A percentile compares a stretch with the other conserved stretches of the same genome.
Conservation (phyloP, 345 rosid genomes). For the Hirschfeldia incana region DNA sequence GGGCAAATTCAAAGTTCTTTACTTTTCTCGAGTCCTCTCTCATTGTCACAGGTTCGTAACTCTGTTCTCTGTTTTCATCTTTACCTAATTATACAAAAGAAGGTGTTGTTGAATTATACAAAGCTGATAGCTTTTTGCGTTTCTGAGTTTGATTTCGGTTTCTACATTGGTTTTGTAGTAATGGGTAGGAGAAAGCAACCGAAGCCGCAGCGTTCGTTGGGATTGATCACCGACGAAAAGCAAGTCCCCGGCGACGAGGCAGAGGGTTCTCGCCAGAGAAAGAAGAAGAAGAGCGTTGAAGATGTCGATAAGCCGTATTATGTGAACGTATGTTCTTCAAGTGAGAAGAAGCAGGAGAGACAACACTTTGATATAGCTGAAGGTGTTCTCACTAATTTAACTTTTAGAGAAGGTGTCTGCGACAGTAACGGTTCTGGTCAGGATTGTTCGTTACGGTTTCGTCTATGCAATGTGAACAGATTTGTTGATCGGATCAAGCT, state of each 20-base stretch:
- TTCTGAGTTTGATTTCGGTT: slow-evolving; percentile 6
- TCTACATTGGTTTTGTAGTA: slow-evolving; percentile 37
- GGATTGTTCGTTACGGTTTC: slow-evolving; percentile 63
- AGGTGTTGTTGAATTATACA: neutral
- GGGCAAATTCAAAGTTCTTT: slow-evolving; percentile 2
- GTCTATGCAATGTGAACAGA: slow-evolving; percentile 50
- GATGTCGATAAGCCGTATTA: slow-evolving; percentile 52
- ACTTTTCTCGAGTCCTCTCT: neutral
- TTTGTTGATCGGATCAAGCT: slow-evolving; percentile 70
- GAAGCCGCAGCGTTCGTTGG: slow-evolving; percentile 72
- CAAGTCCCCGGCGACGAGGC: neutral
- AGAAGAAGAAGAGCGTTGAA: slow-evolving; percentile 19
- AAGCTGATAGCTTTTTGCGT: slow-evolving; percentile 6
- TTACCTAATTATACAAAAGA: neutral
- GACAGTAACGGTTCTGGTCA: slow-evolving; percentile 32
- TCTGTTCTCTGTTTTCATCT: neutral
- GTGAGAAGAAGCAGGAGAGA: slow-evolving; percentile 55
- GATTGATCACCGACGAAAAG: slow-evolving; percentile 26
- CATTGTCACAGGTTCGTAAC: slow-evolving; percentile 25
- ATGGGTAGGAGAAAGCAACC: slow-evolving; percentile 93
- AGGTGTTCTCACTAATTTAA: slow-evolving; percentile 58
- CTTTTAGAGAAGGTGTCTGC: slow-evolving; percentile 45
- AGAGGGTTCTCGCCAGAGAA: slow-evolving; percentile 25
- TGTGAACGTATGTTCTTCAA: slow-evolving; percentile 47
- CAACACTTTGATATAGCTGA: slow-evolving; percentile 85